These are phyloP conservation scores for Cucumis cinereus DNA, from an alignment of 306 rosid species.

Conservation along the genomic window DNA sequence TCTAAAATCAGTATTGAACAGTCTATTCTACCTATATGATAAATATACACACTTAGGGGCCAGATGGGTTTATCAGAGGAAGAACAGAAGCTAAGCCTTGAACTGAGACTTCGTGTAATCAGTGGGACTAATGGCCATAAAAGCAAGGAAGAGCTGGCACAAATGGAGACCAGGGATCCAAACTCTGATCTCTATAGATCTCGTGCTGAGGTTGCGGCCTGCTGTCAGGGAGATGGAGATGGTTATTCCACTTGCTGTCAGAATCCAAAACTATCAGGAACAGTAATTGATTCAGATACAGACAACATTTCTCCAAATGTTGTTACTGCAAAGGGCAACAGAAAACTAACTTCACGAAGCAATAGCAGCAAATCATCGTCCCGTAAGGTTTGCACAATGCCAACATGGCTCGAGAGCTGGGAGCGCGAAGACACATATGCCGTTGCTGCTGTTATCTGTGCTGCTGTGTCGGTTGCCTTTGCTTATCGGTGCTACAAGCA, in stretches of 20 bases:
- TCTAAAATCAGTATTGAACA: background rate
- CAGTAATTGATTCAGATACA: conserved; percentile 17
- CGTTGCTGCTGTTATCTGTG: conserved; percentile 67
- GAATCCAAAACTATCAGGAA: conserved; percentile 22
- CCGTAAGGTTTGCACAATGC: conserved; percentile 44
- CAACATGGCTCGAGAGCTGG: conserved; percentile 80
- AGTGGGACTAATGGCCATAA: conserved; percentile 20
- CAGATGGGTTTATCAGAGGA: conserved; percentile 86
- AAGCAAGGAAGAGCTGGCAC: conserved; percentile 14
- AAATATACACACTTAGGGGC: conserved; percentile 37
- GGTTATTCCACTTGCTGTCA: conserved; percentile 36
- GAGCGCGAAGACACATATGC: conserved; percentile 85
- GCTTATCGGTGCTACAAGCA: conserved; percentile 86
- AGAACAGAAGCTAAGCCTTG: conserved; percentile 46
- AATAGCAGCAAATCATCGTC: conserved; percentile 42
- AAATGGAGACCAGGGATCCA: conserved; percentile 11
- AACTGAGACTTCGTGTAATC: conserved; percentile 39
- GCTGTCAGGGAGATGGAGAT: conserved; percentile 46
- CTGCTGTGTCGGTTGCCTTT: conserved; percentile 60
- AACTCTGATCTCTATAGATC: conserved; percentile 6
- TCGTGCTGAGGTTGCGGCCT: conserved; percentile 23
- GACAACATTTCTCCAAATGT: conserved; percentile 28
- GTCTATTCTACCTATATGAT: background rate
- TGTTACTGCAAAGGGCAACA: conserved; percentile 20
- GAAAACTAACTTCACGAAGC: conserved; percentile 23